Evolutionary conservation across 2,329 filamentous ascomycete genomes (phyloP), one percentile per base, ranked within the genome.

Genomic region (Fusarium pseudonygamai): DNA sequence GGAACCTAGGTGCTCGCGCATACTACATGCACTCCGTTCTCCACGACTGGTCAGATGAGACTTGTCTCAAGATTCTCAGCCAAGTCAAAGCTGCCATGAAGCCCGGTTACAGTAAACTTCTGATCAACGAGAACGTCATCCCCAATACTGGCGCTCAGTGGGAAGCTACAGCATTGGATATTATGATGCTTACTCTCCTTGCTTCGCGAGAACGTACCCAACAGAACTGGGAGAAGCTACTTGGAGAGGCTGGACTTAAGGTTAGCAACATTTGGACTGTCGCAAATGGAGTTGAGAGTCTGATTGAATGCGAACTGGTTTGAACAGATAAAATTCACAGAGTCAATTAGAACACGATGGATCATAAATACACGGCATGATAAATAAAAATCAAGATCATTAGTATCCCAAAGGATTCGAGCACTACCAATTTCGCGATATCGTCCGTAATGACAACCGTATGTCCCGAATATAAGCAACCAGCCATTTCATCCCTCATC

Each of bases 1-100:
- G 2, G 10, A 4, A 6, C 30, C 30, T 13, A 43, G 84, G 85
- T 46, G 79, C 77, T 6, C 80, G 80, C 7, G 80, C 79, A 5
- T 85, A 85, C 72, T 85, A 81, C 67, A 77, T 85, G 77, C 82
- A 84, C 62, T 80, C 79, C 6, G 77, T 85, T 9, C 76, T 85
- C 3, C 83, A 86, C 53, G 82, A 86, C 67, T 85, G 82, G 81
- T 77, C 80, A 1, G 81, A 84, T n/a, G 76, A 79, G 10, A 76
- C 79, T 16, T 80, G 78, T 30, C 68, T 75, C 18, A 49, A 77
- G 16, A 79, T 85, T 14, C 74, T 85, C 2, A 28, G 32, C 1
- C 75, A 80, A 15, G 56, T 82, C 69, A 80, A 77, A 24, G 64
- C 68, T 10, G 83, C 81, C 0, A 84, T 85, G 82, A 74, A 73